Evolutionary conservation across 345 rosid genomes (phyloP), one percentile per base, ranked within the genome.

Genomic region (Cochlearia excelsa): DNA sequence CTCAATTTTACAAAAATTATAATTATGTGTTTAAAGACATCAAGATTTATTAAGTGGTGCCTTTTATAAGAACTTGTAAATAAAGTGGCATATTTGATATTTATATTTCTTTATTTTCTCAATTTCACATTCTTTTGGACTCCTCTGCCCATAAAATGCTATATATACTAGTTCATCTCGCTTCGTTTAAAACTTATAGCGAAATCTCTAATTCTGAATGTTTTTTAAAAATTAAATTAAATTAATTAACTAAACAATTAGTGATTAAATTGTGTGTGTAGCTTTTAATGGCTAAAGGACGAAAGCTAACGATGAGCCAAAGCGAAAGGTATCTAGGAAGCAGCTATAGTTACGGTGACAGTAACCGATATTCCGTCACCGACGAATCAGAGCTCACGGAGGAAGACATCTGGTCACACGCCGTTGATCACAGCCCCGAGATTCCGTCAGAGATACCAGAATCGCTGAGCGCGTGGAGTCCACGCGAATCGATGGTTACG

Each of bases 371-470:
- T 59, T 64, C 70, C 69, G 68, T 46, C 60, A 48, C 72, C 6
- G 77, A 72, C 30, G 75, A 58, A 37, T 6, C 82, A 16, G 98
- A 92, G 65, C 80, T 86, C 30, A 79, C 79, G 1, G 98, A 92
- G 67, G 96, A 84, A 2, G 98, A 88, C 30, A 78, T 92, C 3
- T 88, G 98, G 98, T 80, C 88, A n/a, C 73, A 75, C 67, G 87
- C 71, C 9, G 85, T 77, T 9, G 77, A 73, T 48, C 67, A 60
- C 46, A 54, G 9, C 59, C 65, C 54, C n/a, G 78, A 45, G 1
- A 77, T 73, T 30, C 61, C 59, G 39, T 59, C 38, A 10, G 75
- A 72, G 30, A 39, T 39, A 2, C 51, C 47, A 4, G 46, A 37
- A 8, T 33, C 29, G 0, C 16, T 9, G 3, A 51, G 57, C 30